Base-by-base conservation (phyloP, 1,284 basidiomycete species). In the Porogramme epimiltina region DNA sequence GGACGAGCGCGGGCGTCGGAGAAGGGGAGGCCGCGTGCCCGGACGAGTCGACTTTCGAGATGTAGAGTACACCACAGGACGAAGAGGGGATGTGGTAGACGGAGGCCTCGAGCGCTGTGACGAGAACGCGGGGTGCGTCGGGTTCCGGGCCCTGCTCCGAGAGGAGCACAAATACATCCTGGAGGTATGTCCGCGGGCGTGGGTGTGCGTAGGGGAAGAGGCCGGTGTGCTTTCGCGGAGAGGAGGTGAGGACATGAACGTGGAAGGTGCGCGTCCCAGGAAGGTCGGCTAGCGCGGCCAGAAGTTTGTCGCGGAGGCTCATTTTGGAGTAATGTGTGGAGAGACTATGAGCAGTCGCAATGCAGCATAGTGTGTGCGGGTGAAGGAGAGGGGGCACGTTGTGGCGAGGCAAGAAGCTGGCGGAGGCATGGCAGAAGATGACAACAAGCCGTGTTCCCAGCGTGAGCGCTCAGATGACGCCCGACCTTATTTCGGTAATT, bases 11-110 rank as follows among this genome's bases (percentile, higher is more conserved):
- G 1, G 80, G 71, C 0, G 92, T 93, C 1, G 90, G 82, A 42
- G 86, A 78, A 3, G 82, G 83, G 6, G 67, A 52, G 24, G 63
- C 62, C 0, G 77, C 83, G 58, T 91, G 93, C 0, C 95, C 95
- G 0, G 93, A 94, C 13, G 94, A 87, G 68, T 98, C 97, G 49
- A 98, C 85, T 71, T 99, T 99, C 45, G 92, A 91, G 42, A 98
- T 79, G 70, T 98, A 98, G 20, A 99, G 73, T 31, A 99, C 80
- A 1, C 84, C 85, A 49, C 80, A 82, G 2, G 78, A 79, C 2
- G 88, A 87, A 2, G 80, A 62, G 3, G 89, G 88, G 43, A 91
- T 65, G 40, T 84, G 83, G 76, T 94, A 98, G 26, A 98, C 72
- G 49, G 77, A 82, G 0, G 87, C 90, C 64, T 96, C 93, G 56